Conservation (phyloP, 2,329 filamentous ascomycete genomes). For the Intubia oerlemansii region DNA sequence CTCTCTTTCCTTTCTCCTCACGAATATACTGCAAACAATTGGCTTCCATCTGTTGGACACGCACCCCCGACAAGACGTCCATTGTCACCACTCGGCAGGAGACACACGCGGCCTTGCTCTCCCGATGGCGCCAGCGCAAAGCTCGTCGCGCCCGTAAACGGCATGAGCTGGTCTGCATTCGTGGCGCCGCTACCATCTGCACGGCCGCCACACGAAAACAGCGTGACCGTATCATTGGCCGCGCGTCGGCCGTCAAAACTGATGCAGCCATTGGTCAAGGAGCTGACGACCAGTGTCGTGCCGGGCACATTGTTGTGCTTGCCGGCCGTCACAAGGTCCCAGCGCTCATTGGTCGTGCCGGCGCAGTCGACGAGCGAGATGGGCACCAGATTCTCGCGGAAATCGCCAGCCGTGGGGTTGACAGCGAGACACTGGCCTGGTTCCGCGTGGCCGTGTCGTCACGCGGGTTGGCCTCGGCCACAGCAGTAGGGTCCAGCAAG, state of each 20-base stretch:
- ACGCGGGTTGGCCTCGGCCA: slow-evolving; percentile 23
- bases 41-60: slow-evolving; percentile 12
- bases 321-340: slow-evolving; percentile 27
- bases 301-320: slow-evolving; percentile 23
- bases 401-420: slow-evolving; percentile 29
- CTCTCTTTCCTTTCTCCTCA: no score
- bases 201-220: slow-evolving; percentile 31
- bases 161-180: slow-evolving; percentile 25
- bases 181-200: slow-evolving; percentile 25
- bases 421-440: slow-evolving; percentile 28
- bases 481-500: slow-evolving; percentile 25
- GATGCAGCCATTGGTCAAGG: slow-evolving; percentile 27
- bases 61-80: slow-evolving; percentile 11
- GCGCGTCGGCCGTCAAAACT: slow-evolving; percentile 24
- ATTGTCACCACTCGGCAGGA: slow-evolving; percentile 15
- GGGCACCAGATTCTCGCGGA: slow-evolving; percentile 30
- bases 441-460: slow-evolving; percentile 24
- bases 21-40: slow-evolving; percentile 14
- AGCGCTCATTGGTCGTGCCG: slow-evolving; percentile 24
- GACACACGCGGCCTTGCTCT: slow-evolving; percentile 20
- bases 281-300: slow-evolving; percentile 24
- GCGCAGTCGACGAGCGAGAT: slow-evolving; percentile 22
- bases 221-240: slow-evolving; percentile 22
- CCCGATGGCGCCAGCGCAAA: slow-evolving; percentile 24
- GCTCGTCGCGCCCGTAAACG: slow-evolving; percentile 19